Evolutionary conservation across 2,329 filamentous ascomycete genomes (phyloP), one percentile per base, ranked within the genome.

Genomic region (Diplodia scrobiculata): DNA sequence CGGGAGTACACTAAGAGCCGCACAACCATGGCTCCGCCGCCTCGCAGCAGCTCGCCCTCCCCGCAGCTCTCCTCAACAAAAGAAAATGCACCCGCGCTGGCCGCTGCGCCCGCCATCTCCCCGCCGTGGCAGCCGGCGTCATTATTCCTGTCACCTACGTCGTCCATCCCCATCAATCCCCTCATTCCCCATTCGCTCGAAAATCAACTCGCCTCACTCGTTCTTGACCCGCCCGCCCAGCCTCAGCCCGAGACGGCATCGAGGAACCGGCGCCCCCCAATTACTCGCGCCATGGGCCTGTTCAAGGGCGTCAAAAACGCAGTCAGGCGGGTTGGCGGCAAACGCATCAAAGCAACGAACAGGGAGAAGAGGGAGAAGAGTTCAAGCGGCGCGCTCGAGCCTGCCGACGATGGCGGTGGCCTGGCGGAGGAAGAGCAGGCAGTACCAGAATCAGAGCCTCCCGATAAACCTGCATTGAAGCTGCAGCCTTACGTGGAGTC

Each of bases 11-110:
- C 58, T 50, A 62, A n/a, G 45, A 50, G 41, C 58, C 58, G 58
- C 58, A 50, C 29, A 62, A 62, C 58, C 58, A 62, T 62, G 58
- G 58, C 58, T 62, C 58, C 17, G n/a, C 14, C 38, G 21, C 38
- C 7, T n/a, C 38, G n/a, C 21, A 41, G 17, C 25, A 14, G 4
- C 5, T 6, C 3, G 10, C 1, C 10, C 27, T 17, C 38, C 38
- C 14, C 55, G 41, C 55, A 9, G 14, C 25, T 3, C 55, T 10
- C 17, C 41, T 19, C 45, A 62, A 62, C 45, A 62, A 50, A 62
- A 50, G 2, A 29, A 10, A 5, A 7, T 19, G 6, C 41, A 7
- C 51, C 51, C 17, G 11, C 36, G 5, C 13, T 36, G 11, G 21
- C 9, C 32, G 53, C 38, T 27, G 25, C 36, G 29, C 25, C 13